A percentile compares a stretch with the other conserved stretches of the same genome.
phyloP scores from a whole-genome alignment of 2,329 filamentous ascomycete species.

The Fusarium praegraminearum region DNA sequence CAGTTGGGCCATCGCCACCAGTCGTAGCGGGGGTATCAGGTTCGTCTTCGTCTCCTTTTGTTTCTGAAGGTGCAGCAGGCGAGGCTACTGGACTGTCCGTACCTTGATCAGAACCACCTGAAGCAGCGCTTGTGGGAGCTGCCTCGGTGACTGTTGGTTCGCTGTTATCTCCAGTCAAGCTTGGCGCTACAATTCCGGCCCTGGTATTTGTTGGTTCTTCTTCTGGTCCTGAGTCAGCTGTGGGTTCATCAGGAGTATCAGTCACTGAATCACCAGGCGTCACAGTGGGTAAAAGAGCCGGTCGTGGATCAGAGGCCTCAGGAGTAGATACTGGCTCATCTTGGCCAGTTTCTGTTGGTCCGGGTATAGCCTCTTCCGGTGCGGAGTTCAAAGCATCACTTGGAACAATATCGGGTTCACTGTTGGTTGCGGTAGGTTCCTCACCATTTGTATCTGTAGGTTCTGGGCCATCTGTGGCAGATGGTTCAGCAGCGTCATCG shows the following conservation, averaged over 20 bases:
- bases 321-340: neutral
- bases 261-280: neutral
- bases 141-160: neutral
- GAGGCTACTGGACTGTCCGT: neutral
- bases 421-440: slow-evolving; percentile 1
- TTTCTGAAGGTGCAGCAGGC: no score
- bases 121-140: neutral
- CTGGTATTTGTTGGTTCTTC: neutral
- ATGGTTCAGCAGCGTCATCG: neutral
- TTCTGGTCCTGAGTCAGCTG: slow-evolving; percentile 8
- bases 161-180: neutral
- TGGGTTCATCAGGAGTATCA: neutral
- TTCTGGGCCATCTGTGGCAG: neutral
- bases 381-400: neutral
- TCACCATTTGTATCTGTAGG: slow-evolving; percentile 17
- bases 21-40: neutral
- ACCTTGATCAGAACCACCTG: neutral
- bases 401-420: neutral
- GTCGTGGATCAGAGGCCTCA: neutral
- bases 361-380: slow-evolving; percentile 10
- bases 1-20: neutral
- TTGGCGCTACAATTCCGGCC: neutral
- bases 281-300: neutral
- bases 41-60: no score
- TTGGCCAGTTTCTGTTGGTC: neutral